Conservation (phyloP, 495 filamentous ascomycete genomes). For the Penicillium paradoxum region DNA sequence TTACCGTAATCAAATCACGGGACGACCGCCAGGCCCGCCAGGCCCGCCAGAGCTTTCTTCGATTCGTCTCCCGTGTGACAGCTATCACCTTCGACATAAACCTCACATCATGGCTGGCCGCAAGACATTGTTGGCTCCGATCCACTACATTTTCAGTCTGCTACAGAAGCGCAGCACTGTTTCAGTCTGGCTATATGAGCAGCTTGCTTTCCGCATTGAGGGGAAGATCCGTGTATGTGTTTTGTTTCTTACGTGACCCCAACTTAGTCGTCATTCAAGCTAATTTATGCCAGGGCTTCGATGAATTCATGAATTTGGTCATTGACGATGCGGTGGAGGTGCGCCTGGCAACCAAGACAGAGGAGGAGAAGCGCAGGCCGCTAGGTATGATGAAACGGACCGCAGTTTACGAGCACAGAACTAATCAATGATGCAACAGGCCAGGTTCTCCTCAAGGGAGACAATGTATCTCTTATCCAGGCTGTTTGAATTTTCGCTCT, state of each 20-base stretch:
- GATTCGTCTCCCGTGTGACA: not conserved
- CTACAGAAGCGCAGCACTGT: slow-evolving; percentile 84
- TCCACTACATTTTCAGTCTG: slow-evolving; percentile 98
- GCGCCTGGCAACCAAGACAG: slow-evolving; percentile 73
- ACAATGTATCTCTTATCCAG: slow-evolving; percentile 95
- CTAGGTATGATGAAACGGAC: slow-evolving; percentile 57
- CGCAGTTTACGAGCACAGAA: not conserved
- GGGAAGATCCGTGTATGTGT: slow-evolving; percentile 78
- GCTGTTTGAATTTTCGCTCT: slow-evolving; percentile 42
- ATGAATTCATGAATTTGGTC: slow-evolving; percentile 99
- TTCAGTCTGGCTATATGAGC: slow-evolving; percentile 95
- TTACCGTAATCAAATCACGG: slow-evolving; percentile 26
- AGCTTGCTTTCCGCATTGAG: slow-evolving; percentile 86
- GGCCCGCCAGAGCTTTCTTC: slow-evolving; percentile 19
- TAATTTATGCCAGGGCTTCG: slow-evolving; percentile 63
- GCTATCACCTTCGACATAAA: slow-evolving; percentile 1
- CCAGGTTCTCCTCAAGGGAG: slow-evolving; percentile 94
- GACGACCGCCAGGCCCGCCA: slow-evolving; percentile 18
- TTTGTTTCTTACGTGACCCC: not conserved
- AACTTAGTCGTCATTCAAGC: not conserved
- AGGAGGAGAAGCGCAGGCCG: slow-evolving; percentile 70
- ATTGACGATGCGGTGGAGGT: slow-evolving; percentile 95
- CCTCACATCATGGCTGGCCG: slow-evolving; percentile 67
- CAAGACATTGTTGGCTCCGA: slow-evolving; percentile 90
- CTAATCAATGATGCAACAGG: slow-evolving; percentile 49